phyloP scores from a whole-genome alignment of 768 basidiomycete species.

The Russula sp. region DNA sequence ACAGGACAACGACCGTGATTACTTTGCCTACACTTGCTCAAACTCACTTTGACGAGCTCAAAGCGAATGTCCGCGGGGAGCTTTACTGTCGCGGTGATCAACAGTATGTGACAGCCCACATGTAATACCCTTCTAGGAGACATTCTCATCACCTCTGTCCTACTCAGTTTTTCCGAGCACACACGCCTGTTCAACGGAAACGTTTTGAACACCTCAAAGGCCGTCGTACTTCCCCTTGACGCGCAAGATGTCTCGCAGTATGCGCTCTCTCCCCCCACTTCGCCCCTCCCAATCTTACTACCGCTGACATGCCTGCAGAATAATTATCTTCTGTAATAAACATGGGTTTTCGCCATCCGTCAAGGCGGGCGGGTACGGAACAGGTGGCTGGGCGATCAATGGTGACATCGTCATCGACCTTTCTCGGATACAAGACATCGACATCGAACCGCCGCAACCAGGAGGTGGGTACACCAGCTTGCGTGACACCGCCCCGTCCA shows the following conservation, averaged over 20 bases:
- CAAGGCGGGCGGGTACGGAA: conserved; percentile 89
- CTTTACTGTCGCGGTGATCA: conserved; percentile 19
- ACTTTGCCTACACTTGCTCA: conserved; percentile 14
- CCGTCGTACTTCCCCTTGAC: conserved; percentile 67
- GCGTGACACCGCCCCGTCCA: conserved; percentile 44
- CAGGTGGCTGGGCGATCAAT: conserved; percentile 81
- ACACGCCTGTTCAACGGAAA: conserved; percentile 67
- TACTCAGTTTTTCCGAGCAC: conserved; percentile 17
- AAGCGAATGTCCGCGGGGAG: conserved; percentile 13
- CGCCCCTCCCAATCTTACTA: not conserved
- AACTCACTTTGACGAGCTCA: conserved; percentile 19
- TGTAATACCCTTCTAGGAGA: not conserved
- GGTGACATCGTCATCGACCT: conserved; percentile 86
- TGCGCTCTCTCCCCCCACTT: not conserved
- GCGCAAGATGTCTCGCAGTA: conserved; percentile 80
- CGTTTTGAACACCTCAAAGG: conserved; percentile 51
- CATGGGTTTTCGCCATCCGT: conserved; percentile 69
- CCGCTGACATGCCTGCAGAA: conserved; percentile 35
- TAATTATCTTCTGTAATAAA: conserved; percentile 67
- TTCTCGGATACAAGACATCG: conserved; percentile 56
- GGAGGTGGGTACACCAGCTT: conserved; percentile 51
- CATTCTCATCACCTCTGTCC: not conserved
- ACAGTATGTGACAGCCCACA: conserved; percentile 6
- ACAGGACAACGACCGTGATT: not conserved
- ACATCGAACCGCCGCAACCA: conserved; percentile 51